Percentiles rank a stretch among this genome's conserved stretches.
These are phyloP conservation scores for Poa pratensis DNA, from an alignment of 176 grass and related monocot species.

Conservation along the genomic window DNA sequence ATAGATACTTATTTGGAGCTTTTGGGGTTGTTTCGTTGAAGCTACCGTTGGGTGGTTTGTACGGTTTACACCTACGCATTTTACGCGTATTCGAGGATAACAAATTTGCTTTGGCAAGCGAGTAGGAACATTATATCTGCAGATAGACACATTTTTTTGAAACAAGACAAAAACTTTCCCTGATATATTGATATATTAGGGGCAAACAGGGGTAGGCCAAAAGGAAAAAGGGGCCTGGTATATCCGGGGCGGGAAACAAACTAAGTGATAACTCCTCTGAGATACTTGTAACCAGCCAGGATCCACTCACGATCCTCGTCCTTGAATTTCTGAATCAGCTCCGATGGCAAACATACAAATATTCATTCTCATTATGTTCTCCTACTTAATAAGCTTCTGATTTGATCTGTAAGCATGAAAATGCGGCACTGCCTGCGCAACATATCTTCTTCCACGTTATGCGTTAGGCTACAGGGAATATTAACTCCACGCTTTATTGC, in stretches of 20 bases:
- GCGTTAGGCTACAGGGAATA: slow-evolving; percentile 20
- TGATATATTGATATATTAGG: too few species aligned
- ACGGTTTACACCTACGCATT: neutral
- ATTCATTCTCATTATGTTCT: neutral
- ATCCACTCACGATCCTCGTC: too few species aligned
- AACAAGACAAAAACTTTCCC: too few species aligned
- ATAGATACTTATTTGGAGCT: neutral
- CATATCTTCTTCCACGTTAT: slow-evolving; percentile 14
- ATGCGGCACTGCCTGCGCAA: neutral
- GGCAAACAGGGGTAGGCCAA: too few species aligned
- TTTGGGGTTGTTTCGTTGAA: neutral
- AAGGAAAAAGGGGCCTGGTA: too few species aligned
- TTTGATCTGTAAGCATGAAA: neutral
- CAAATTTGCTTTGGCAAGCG: neutral
- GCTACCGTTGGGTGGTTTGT: neutral
- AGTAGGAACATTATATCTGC: neutral
- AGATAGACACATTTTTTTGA: neutral
- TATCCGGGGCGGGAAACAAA: too few species aligned
- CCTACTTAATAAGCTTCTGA: slow-evolving; percentile 11
- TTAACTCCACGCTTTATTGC: slow-evolving; percentile 29
- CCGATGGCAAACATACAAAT: neutral
- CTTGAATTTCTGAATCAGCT: too few species aligned
- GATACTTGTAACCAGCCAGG: too few species aligned
- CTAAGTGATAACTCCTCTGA: too few species aligned
- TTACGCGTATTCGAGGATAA: neutral